phyloP scores from a whole-genome alignment of 2,329 filamentous ascomycete genomes.

The Xylaria multiplex region DNA sequence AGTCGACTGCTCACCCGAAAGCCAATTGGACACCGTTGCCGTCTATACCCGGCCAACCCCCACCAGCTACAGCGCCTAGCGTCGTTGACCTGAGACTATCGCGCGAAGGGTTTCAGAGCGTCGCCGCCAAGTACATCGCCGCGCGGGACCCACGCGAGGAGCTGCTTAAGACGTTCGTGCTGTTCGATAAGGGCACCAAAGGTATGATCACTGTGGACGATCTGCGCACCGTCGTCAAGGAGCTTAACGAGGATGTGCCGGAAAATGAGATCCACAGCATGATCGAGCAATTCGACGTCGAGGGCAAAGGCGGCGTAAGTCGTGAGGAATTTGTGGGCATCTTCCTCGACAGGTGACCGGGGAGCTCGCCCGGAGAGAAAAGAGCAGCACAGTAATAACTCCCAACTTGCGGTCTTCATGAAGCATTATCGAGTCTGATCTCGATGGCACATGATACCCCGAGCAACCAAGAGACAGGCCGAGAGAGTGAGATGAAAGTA shows the following conservation, averaged over 20 bases:
- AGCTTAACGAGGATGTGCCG: constrained; percentile 90
- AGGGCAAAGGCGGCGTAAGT: constrained; percentile 84
- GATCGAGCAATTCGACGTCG: constrained; percentile 98
- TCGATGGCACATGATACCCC: no score
- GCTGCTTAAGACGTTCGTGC: constrained; percentile 87
- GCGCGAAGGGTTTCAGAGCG: constrained; percentile 75
- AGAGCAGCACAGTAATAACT: constrained; percentile 8
- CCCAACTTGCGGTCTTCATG: neutral
- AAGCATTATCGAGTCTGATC: constrained; percentile 1
- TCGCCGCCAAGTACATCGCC: constrained; percentile 83
- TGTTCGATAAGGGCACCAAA: constrained; percentile 94
- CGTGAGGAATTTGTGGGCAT: constrained; percentile 76
- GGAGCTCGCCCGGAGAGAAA: neutral
- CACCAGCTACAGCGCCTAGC: constrained; percentile 65
- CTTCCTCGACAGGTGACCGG: constrained; percentile 49
- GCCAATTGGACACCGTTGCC: constrained; percentile 62
- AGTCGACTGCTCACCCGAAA: constrained; percentile 80
- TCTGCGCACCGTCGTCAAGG: constrained; percentile 84
- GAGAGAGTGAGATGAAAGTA: constrained; percentile 26
- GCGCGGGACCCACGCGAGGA: constrained; percentile 89
- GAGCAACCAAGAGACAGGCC: constrained; percentile 39
- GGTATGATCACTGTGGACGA: constrained; percentile 91
- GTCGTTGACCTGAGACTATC: constrained; percentile 76
- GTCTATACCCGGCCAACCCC: constrained; percentile 55
- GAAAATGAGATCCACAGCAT: constrained; percentile 94